Percentiles rank a stretch among this genome's conserved stretches.
These are phyloP conservation scores for Populus tremula DNA, from an alignment of 345 rosid genomes.

Conservation along the genomic window DNA sequence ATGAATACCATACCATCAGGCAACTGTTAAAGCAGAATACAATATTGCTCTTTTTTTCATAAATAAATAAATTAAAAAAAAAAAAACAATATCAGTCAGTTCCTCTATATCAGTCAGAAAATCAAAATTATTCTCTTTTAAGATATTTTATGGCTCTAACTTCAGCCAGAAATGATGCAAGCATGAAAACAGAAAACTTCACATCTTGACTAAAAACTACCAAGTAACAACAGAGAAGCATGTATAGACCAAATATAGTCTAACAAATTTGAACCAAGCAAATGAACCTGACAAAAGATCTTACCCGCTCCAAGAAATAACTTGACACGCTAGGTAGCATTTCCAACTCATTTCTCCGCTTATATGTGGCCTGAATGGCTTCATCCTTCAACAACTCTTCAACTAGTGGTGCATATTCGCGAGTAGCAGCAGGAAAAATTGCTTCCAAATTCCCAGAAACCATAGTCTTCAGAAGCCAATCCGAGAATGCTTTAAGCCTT, in stretches of 20 bases:
- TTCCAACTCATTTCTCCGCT: conserved; percentile 69
- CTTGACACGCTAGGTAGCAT: conserved; percentile 78
- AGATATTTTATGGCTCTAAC: neutral
- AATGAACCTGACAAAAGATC: conserved; percentile 23
- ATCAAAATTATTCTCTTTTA: neutral
- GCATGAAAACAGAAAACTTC: neutral
- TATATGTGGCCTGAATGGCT: conserved; percentile 82
- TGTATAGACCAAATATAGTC: conserved; percentile 3
- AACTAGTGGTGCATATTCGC: conserved; percentile 93
- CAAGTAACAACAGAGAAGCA: neutral
- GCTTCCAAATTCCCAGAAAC: conserved; percentile 79
- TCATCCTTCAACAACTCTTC: conserved; percentile 88
- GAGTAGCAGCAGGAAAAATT: conserved; percentile 90
- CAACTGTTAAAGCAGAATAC: neutral
- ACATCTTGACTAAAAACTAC: neutral
- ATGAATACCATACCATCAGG: conserved; percentile 1
- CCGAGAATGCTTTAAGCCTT: conserved; percentile 81
- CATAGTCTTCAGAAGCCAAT: conserved; percentile 95
- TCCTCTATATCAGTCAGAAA: neutral
- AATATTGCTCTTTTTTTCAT: too few relatives aligned
- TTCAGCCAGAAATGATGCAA: neutral
- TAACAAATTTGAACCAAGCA: neutral
- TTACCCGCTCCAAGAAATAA: conserved; percentile 89
- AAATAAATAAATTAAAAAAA: too few relatives aligned
- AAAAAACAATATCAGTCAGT: neutral